Conservation (phyloP, 1,139 yeast genomes). For the Suhomyces coccinellae region DNA sequence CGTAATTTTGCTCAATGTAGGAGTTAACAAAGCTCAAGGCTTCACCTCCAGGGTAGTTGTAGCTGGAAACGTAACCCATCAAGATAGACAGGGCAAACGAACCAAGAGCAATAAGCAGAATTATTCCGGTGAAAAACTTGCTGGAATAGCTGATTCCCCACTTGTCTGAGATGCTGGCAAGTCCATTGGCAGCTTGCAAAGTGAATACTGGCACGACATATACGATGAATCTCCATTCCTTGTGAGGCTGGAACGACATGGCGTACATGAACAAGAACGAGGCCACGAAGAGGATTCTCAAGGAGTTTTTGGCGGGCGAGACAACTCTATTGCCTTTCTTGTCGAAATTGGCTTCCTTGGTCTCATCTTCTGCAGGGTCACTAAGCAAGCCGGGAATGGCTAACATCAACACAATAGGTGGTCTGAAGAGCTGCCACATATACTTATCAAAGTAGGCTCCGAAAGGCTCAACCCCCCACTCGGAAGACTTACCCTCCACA, state of each 20-base stretch:
- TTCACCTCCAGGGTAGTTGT: constrained; percentile 88
- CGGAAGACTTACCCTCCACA: constrained; percentile 63
- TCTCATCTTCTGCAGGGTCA: constrained; percentile 40
- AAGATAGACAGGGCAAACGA: constrained; percentile 47
- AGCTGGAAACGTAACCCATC: constrained; percentile 63
- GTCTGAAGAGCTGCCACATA: constrained; percentile 53
- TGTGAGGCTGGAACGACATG: constrained; percentile 85
- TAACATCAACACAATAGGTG: constrained; percentile 60
- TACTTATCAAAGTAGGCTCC: constrained; percentile 58
- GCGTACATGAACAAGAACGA: constrained; percentile 54
- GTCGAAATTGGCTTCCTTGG: constrained; percentile 19
- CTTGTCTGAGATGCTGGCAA: constrained; percentile 42
- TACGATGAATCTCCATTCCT: constrained; percentile 89
- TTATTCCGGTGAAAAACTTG: constrained; percentile 27
- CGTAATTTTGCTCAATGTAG: constrained; percentile 27
- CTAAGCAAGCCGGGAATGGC: constrained; percentile 40
- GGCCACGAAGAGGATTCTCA: constrained; percentile 39
- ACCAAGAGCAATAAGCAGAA: constrained; percentile 30
- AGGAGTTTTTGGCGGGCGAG: constrained; percentile 40
- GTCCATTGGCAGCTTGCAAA: constrained; percentile 63
- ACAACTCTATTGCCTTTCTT: constrained; percentile 31
- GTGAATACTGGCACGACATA: constrained; percentile 73
- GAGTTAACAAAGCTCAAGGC: constrained; percentile 61
- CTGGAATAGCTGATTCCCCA: constrained; percentile 30
- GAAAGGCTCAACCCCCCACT: constrained; percentile 87